Base-by-base conservation (phyloP, 257 asterid genomes). In the Solanum appendiculatum region DNA sequence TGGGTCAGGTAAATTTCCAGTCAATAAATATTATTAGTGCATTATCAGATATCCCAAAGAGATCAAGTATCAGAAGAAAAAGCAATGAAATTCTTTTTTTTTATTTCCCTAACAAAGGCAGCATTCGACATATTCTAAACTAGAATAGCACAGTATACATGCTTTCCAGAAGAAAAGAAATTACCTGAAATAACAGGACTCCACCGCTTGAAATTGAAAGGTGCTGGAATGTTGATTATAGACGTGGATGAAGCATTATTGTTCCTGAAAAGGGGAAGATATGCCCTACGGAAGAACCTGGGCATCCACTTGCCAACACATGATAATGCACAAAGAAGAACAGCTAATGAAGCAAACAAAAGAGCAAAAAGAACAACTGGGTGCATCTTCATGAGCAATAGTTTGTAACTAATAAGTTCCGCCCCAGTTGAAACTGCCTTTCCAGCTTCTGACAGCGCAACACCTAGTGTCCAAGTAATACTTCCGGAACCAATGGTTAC, bases 401-500 rank as follows among this genome's bases (percentile, higher is more conserved):
- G 80, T 73, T 92, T 92, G 88, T 93, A 93, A 88, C 91, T 83
- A 72, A 87, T 92, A 88, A 88, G 68, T 63, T 87, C 92, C 64
- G 88, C 86, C 87, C 91, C 87, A 77, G 88, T 77, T 10, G 98
- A 91, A 90, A 93, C 89, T 84, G 92, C 91, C 92, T 92, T 95
- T 54, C 98, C 99, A 69, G 99, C 99, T 94, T 96, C 99, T 87
- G 89, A 91, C 88, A 96, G 89, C 74, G 99, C 99, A 90, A 95
- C 99, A 87, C 99, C 99, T 44, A 95, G 95, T 21, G 99, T 95
- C 99, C 99, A 96, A 68, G 99, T 95, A 86, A 96, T 94, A 90
- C 99, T 96, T 73, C 99, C 99, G 25, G 99, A 95, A 56, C 96
- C 99, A 69, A 95, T 90, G 86, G 77, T 86, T 21, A 97, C 97